phyloP scores from a whole-genome alignment of 108 stramenopile genomes.

The Cyclotella sp. region DNA sequence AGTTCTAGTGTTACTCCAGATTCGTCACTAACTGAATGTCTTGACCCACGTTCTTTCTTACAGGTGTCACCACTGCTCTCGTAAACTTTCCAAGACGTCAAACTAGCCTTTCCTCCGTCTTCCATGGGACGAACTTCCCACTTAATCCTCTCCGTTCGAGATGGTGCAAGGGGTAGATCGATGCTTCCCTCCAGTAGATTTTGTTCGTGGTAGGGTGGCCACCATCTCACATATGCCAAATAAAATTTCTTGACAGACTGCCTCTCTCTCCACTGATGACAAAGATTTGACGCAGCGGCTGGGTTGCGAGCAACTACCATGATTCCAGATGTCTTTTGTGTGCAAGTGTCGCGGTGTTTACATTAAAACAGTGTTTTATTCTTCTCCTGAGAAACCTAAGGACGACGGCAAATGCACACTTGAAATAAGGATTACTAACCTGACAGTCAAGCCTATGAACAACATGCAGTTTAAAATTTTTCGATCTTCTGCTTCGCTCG shows the following conservation, averaged over 20 bases:
- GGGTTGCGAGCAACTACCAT: constrained; percentile 74
- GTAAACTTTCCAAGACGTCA: constrained; percentile 60
- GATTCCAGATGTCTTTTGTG: constrained; percentile 65
- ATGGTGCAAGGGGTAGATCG: constrained; percentile 57
- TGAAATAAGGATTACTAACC: constrained; percentile 15
- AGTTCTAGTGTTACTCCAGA: constrained; percentile 38
- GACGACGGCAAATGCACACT: not conserved
- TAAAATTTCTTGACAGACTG: constrained; percentile 61
- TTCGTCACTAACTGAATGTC: not conserved
- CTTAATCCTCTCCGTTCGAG: constrained; percentile 60
- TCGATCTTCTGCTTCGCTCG: not conserved
- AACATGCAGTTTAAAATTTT: constrained; percentile 44
- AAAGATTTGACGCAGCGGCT: constrained; percentile 60
- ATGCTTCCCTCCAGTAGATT: constrained; percentile 50
- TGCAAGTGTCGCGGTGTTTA: not conserved
- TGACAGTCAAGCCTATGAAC: constrained; percentile 85
- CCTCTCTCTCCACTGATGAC: constrained; percentile 68
- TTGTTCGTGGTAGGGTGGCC: constrained; percentile 61
- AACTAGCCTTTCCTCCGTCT: constrained; percentile 52
- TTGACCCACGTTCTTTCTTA: not conserved
- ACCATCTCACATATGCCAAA: constrained; percentile 58
- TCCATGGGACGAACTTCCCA: constrained; percentile 57
- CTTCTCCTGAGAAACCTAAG: too few species aligned
- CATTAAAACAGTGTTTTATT: too few species aligned
- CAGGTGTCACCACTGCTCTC: not conserved